Conservation (phyloP, 2,329 filamentous ascomycete genomes). For the Arthroderma uncinatum region DNA sequence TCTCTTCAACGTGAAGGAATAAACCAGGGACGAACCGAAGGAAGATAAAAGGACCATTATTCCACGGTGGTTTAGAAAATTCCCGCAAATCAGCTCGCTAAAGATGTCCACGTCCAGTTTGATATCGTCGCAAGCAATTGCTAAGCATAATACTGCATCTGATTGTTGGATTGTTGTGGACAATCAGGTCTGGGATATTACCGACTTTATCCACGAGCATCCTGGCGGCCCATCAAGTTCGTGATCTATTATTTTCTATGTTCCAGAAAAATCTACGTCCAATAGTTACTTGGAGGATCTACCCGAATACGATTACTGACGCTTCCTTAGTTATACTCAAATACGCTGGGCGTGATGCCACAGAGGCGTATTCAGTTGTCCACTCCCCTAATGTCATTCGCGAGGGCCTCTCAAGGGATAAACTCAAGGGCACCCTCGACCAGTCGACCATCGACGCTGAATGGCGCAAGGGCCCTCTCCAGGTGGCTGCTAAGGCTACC, state of each 20-base stretch:
- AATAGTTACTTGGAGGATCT: background rate
- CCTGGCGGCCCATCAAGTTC: constrained; percentile 45
- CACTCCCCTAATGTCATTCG: constrained; percentile 39
- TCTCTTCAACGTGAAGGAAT: background rate
- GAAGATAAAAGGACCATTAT: background rate
- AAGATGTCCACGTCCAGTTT: background rate
- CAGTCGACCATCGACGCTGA: constrained; percentile 38
- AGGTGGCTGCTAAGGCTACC: constrained; percentile 21
- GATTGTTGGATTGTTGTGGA: constrained; percentile 60
- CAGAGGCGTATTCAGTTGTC: constrained; percentile 35
- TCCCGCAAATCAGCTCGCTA: background rate
- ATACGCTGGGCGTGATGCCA: constrained; percentile 38
- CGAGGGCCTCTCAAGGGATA: constrained; percentile 33
- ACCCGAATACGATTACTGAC: background rate
- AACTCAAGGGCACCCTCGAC: constrained; percentile 42
- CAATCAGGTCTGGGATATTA: constrained; percentile 56
- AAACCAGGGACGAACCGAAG: background rate
- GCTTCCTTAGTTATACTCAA: constrained; percentile 32
- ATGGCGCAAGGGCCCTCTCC: constrained; percentile 36
- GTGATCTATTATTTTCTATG: constrained; percentile 6
- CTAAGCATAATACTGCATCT: constrained; percentile 36
- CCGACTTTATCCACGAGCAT: constrained; percentile 53
- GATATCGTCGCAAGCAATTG: constrained; percentile 8
- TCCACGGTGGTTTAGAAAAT: background rate
- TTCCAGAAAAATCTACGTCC: background rate